A percentile compares a stretch with the other conserved stretches of the same genome.
Conservation (phyloP, 306 rosid genomes). For the Calophaca sinica region DNA sequence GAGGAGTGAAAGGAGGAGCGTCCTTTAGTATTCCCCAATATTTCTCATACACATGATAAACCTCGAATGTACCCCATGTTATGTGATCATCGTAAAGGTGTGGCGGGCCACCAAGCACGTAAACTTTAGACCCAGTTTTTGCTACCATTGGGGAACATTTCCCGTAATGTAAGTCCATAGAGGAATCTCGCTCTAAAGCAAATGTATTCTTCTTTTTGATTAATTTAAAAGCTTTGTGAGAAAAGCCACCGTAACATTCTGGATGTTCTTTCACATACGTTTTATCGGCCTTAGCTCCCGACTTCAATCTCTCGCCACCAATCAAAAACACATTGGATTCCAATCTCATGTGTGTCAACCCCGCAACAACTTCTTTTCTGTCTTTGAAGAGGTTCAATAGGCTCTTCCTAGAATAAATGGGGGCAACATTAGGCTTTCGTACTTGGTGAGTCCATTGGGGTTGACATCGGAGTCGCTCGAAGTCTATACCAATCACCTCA, state of each 20-base stretch:
- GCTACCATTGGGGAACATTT: slow-evolving; percentile 18
- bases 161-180: neutral
- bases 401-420: neutral
- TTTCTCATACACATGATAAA: neutral
- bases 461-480: neutral
- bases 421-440: neutral
- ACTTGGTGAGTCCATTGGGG: neutral
- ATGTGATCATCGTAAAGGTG: neutral
- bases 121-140: neutral
- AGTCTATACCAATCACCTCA: neutral
- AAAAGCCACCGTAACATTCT: neutral
- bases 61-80: neutral
- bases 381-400: neutral
- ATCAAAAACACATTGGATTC: neutral
- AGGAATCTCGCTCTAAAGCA: neutral
- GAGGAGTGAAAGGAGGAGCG: neutral
- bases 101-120: neutral
- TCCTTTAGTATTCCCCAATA: neutral
- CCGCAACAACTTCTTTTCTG: neutral
- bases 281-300: neutral
- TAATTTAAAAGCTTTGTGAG: neutral
- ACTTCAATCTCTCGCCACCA: neutral
- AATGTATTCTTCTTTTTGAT: neutral
- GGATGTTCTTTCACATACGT: neutral
- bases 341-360: slow-evolving; percentile 1